Conservation (phyloP, 352 stramenopile genomes). For the Phytophthora aleatoria region DNA sequence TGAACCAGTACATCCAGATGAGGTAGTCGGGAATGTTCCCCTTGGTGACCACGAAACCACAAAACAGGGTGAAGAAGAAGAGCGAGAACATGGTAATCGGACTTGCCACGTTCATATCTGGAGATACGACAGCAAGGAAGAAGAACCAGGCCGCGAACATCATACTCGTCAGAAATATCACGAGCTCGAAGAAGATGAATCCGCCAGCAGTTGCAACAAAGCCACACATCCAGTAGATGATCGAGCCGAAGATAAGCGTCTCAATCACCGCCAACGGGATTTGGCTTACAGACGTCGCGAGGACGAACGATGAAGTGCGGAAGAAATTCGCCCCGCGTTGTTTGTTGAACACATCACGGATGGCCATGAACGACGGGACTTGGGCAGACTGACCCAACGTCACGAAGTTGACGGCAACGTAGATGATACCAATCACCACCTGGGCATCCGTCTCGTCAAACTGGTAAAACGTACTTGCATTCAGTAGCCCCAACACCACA, state of each 20-base stretch:
- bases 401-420: conserved; percentile 74
- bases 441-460: conserved; percentile 12
- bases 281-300: conserved; percentile 43
- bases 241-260: conserved; percentile 67
- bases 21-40: background rate
- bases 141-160: conserved; percentile 39
- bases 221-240: conserved; percentile 86
- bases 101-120: background rate
- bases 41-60: background rate
- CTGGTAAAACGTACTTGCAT: conserved; percentile 25
- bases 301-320: conserved; percentile 67
- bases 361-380: conserved; percentile 67
- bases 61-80: background rate
- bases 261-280: conserved; percentile 53
- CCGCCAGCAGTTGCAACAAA: conserved; percentile 41
- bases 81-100: background rate
- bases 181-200: conserved; percentile 62
- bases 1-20: background rate
- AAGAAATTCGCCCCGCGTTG: conserved; percentile 85
- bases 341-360: conserved; percentile 73
- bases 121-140: conserved; percentile 23
- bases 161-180: conserved; percentile 53
- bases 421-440: conserved; percentile 54
- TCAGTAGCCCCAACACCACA: conserved; percentile 15
- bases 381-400: conserved; percentile 66